Percentiles rank a stretch among this genome's conserved stretches.
Evolutionary conservation across 1,284 basidiomycete species (phyloP).

Genomic region (Naganishia cerealis): DNA sequence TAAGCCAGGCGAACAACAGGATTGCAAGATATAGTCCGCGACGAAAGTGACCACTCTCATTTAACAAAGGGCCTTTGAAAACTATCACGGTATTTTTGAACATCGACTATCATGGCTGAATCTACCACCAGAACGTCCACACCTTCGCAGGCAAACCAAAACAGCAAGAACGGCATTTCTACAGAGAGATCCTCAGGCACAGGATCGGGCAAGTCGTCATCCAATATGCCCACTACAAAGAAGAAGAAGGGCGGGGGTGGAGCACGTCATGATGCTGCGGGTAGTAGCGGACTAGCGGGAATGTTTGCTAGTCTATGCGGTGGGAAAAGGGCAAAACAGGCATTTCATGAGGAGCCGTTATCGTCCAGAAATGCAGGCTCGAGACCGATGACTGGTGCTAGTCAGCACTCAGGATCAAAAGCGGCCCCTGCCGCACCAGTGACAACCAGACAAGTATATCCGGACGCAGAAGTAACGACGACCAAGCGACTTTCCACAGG

Average conservation of each 20-base stretch:
- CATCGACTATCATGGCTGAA: not conserved
- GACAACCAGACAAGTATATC: constrained; percentile 10
- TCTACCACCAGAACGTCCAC: not conserved
- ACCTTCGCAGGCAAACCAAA: not conserved
- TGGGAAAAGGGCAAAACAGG: constrained; percentile 17
- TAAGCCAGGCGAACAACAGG: too few species aligned
- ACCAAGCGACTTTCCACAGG: constrained; percentile 14
- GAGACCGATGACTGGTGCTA: constrained; percentile 3
- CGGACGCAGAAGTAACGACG: constrained; percentile 21
- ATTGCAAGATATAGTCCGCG: too few species aligned
- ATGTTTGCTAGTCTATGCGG: constrained; percentile 23
- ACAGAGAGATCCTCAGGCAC: constrained; percentile 26
- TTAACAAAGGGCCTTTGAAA: not conserved
- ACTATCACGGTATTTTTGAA: not conserved
- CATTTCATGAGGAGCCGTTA: constrained; percentile 9
- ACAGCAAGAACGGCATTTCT: constrained; percentile 19
- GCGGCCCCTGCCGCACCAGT: constrained; percentile 18
- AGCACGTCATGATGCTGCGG: constrained; percentile 3
- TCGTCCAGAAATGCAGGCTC: not conserved
- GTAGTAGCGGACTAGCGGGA: constrained; percentile 14
- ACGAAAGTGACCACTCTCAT: not conserved
- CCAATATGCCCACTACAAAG: constrained; percentile 5
- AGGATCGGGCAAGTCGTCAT: constrained; percentile 14
- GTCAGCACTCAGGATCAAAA: constrained; percentile 12
- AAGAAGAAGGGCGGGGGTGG: constrained; percentile 12